Percentiles rank a stretch among this genome's conserved stretches.
Conservation (phyloP, 2,329 filamentous ascomycete genomes). For the Mycosphaerella sp. region DNA sequence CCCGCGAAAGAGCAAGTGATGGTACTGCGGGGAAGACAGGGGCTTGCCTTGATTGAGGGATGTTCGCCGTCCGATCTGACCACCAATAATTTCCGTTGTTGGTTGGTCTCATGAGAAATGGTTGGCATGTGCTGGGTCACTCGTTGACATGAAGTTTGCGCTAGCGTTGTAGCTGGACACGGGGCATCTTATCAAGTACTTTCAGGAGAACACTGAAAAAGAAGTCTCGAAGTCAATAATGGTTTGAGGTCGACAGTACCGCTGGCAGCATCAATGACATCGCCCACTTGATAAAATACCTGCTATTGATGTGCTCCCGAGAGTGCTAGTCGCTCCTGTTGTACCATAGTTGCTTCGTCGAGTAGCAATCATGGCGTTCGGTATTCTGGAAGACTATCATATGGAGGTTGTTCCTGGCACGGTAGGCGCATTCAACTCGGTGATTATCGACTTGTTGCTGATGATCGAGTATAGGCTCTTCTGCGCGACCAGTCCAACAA, state of each 20-base stretch:
- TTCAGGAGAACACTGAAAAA: not conserved
- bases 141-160: not conserved
- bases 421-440: conserved; percentile 31
- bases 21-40: not conserved
- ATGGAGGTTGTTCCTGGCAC: conserved; percentile 47
- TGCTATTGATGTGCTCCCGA: not conserved
- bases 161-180: not conserved
- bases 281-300: not conserved
- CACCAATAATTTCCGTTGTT: not conserved
- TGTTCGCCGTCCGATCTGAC: not conserved
- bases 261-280: not conserved
- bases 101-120: not conserved
- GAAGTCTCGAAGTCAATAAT: not conserved
- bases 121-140: not conserved
- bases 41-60: not conserved
- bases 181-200: not conserved
- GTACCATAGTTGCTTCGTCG: not conserved
- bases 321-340: not conserved
- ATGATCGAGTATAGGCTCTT: conserved; percentile 34
- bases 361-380: conserved; percentile 39
- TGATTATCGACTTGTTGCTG: not conserved
- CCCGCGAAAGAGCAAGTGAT: not conserved
- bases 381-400: conserved; percentile 43
- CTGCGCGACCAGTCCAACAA: conserved; percentile 42
- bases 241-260: not conserved